Evolutionary conservation across 164 flowering plant genomes (phyloP).

Genomic region (Magnolia officinalis): DNA sequence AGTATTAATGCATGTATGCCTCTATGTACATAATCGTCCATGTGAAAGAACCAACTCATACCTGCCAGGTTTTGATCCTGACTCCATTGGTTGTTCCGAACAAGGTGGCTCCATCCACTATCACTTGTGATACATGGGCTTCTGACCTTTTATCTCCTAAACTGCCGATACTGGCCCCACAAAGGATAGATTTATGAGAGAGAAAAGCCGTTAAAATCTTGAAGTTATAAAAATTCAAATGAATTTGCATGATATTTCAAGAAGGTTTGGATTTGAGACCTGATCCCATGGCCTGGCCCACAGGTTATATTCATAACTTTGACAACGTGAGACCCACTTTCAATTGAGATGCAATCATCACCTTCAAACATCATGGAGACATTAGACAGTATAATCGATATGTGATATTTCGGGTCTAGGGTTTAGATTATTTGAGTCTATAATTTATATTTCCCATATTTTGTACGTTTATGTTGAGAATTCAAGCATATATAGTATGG

Average conservation of each 20-base stretch:
- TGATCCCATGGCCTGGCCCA: constrained; percentile 78
- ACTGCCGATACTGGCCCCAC: constrained; percentile 51
- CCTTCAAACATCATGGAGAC: constrained; percentile 24
- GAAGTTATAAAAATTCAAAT: neutral
- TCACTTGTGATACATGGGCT: constrained; percentile 40
- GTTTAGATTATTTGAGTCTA: too few relatives aligned
- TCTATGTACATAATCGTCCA: neutral
- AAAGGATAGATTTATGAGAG: neutral
- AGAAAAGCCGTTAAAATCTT: too few relatives aligned
- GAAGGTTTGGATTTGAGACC: constrained; percentile 26
- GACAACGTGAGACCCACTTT: constrained; percentile 35
- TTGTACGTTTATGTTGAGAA: too few relatives aligned
- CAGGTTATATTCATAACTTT: constrained; percentile 37
- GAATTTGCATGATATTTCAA: neutral
- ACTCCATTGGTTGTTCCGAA: constrained; percentile 57
- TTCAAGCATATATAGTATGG: neutral
- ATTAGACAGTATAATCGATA: neutral
- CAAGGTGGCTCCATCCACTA: constrained; percentile 40
- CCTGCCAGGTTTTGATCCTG: constrained; percentile 56
- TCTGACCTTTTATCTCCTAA: constrained; percentile 40
- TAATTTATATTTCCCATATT: too few relatives aligned
- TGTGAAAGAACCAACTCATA: constrained; percentile 1
- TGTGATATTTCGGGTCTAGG: neutral
- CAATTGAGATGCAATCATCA: constrained; percentile 62
- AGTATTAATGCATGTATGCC: neutral